Evolutionary conservation across 129 eudicot species (phyloP).

Genomic region (Logfia minima): DNA sequence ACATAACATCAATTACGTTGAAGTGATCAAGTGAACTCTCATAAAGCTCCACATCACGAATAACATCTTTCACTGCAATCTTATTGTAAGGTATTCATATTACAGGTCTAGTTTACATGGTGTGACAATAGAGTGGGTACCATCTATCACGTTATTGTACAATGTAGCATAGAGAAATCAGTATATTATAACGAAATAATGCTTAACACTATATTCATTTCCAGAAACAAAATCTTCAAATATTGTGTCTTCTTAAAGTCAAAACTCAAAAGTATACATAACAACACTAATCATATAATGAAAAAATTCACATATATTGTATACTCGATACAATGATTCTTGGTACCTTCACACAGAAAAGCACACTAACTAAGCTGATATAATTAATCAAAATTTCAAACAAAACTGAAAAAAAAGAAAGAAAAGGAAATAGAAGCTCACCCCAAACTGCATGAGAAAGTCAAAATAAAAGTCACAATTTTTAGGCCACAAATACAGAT

Average conservation of each 20-base stretch:
- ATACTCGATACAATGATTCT: neutral
- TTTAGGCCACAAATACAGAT: constrained; percentile 13
- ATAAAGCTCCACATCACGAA: neutral
- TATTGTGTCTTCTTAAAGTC: neutral
- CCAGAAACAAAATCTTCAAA: neutral
- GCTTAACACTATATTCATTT: neutral
- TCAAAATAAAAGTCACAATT: constrained; percentile 11
- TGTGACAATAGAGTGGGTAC: neutral
- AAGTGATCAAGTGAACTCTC: neutral
- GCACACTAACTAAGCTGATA: neutral
- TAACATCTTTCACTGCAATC: neutral
- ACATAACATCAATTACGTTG: too few relatives aligned
- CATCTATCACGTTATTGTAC: neutral
- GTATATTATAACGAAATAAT: neutral
- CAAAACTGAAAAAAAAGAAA: neutral
- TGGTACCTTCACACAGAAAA: constrained; percentile 13
- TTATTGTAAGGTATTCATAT: neutral
- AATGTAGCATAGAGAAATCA: constrained; percentile 9
- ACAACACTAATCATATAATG: constrained; percentile 5
- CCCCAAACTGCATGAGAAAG: constrained; percentile 37
- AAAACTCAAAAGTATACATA: neutral
- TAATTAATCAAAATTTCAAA: constrained; percentile 10
- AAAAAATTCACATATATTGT: neutral
- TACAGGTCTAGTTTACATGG: neutral
- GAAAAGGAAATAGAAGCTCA: neutral